Percentiles rank a stretch among this genome's conserved stretches.
These are phyloP conservation scores for Hyaloscypha finlandica DNA, from an alignment of 495 filamentous ascomycete species.

Conservation along the genomic window DNA sequence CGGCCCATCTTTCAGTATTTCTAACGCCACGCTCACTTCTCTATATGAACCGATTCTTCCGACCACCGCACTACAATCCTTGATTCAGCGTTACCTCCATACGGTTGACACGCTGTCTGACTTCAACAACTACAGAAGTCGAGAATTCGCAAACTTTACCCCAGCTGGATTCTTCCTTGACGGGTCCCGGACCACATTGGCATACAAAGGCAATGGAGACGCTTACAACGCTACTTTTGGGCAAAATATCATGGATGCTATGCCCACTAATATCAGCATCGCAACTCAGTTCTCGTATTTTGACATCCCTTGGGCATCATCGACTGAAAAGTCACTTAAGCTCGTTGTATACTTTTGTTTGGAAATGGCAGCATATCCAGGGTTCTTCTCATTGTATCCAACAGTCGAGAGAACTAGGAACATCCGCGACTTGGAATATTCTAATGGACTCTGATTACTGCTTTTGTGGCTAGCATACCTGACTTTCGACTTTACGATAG, in stretches of 20 bases:
- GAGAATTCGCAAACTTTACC: constrained; percentile 64
- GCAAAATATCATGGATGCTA: constrained; percentile 70
- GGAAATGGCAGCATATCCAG: constrained; percentile 73
- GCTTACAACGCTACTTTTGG: constrained; percentile 61
- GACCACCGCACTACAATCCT: constrained; percentile 26
- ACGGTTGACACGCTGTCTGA: constrained; percentile 62
- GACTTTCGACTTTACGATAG: constrained; percentile 73
- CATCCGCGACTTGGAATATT: constrained; percentile 83
- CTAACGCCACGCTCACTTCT: constrained; percentile 38
- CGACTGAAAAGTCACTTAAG: constrained; percentile 71
- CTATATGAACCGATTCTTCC: constrained; percentile 46
- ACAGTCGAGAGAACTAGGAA: constrained; percentile 75
- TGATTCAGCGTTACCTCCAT: constrained; percentile 35
- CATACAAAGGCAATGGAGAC: constrained; percentile 55
- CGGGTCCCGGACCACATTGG: constrained; percentile 55
- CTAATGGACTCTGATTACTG: constrained; percentile 72
- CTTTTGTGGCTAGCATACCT: constrained; percentile 81
- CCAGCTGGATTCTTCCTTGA: constrained; percentile 74
- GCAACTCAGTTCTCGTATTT: constrained; percentile 67
- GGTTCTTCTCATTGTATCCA: constrained; percentile 84
- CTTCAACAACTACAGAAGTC: constrained; percentile 64
- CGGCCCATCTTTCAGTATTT: constrained; percentile 59
- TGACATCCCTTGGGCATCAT: constrained; percentile 64
- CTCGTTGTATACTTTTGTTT: constrained; percentile 78
- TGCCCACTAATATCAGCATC: constrained; percentile 67